These are phyloP conservation scores for Podospora comata DNA, from an alignment of 495 filamentous ascomycete genomes.

Conservation along the genomic window DNA sequence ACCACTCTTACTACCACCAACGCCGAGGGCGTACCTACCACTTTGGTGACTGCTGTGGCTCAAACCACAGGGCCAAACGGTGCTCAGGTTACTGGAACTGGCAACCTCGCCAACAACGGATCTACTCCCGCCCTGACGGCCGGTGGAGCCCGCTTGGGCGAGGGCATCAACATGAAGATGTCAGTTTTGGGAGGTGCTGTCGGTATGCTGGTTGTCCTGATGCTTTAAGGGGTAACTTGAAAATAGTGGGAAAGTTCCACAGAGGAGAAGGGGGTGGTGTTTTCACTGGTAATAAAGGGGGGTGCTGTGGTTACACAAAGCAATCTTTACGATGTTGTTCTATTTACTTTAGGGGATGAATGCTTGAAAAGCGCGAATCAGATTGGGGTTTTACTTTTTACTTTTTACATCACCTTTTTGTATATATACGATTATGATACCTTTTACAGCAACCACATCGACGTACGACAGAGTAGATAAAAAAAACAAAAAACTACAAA, in stretches of 20 bases:
- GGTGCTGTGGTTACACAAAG: neutral
- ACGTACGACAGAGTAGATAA: neutral
- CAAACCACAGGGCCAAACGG: neutral
- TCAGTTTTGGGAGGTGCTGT: constrained; percentile 3
- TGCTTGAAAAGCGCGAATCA: neutral
- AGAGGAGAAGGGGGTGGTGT: neutral
- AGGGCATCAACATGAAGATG: neutral
- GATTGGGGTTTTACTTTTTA: neutral
- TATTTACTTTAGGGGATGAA: neutral
- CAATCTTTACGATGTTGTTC: neutral
- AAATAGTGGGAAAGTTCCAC: neutral
- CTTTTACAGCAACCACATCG: neutral
- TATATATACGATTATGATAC: neutral
- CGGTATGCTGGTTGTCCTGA: neutral
- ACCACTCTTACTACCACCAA: constrained; percentile 6
- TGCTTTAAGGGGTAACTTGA: constrained; percentile 6
- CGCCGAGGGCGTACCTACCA: neutral
- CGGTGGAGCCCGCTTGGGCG: neutral
- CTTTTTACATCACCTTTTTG: neutral
- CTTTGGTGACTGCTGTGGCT: constrained; percentile 8
- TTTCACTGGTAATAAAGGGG: neutral
- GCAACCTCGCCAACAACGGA: neutral
- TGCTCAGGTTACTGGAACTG: neutral
- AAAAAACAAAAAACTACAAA: constrained; percentile 2
- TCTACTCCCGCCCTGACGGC: neutral